phyloP scores from a whole-genome alignment of 352 stramenopile species.

The Phytopythium cucurbitacearum region DNA sequence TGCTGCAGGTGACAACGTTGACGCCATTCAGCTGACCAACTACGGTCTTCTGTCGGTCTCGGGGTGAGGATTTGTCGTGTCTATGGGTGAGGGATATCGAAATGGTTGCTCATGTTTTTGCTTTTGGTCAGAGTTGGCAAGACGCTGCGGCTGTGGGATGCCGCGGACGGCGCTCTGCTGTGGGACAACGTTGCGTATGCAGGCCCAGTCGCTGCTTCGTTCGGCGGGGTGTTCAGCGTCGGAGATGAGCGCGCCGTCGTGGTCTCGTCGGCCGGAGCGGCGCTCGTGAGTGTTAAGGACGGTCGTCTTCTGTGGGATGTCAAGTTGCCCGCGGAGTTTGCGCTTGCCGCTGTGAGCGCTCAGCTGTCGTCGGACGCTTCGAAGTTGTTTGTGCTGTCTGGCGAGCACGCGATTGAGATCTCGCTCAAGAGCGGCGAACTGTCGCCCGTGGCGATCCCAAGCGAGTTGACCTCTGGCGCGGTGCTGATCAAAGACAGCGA shows the following conservation, averaged over 20 bases:
- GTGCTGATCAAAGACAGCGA: conserved; percentile 36
- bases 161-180: conserved; percentile 46
- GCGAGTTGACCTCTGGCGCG: conserved; percentile 12
- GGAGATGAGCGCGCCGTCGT: conserved; percentile 46
- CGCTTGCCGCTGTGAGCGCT: conserved; percentile 22
- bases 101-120: conserved; percentile 12
- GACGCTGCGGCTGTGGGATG: conserved; percentile 70
- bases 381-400: conserved; percentile 45
- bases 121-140: conserved; percentile 27
- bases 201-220: conserved; percentile 14
- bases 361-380: conserved; percentile 46
- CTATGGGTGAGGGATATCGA: not conserved
- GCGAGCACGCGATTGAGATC: conserved; percentile 31
- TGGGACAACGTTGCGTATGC: conserved; percentile 58
- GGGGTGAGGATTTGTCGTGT: conserved; percentile 23
- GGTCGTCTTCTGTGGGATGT: conserved; percentile 36
- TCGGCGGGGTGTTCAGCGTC: conserved; percentile 38
- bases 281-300: conserved; percentile 58
- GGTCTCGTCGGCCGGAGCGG: conserved; percentile 34
- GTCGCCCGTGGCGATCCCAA: not conserved
- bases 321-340: conserved; percentile 26
- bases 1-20: conserved; percentile 45
- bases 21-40: conserved; percentile 68
- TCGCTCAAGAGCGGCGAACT: conserved; percentile 15
- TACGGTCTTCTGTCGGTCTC: conserved; percentile 64